These are phyloP conservation scores for Cephalotrichum gorgonifer DNA, from an alignment of 2,329 filamentous ascomycete species.

Conservation along the genomic window DNA sequence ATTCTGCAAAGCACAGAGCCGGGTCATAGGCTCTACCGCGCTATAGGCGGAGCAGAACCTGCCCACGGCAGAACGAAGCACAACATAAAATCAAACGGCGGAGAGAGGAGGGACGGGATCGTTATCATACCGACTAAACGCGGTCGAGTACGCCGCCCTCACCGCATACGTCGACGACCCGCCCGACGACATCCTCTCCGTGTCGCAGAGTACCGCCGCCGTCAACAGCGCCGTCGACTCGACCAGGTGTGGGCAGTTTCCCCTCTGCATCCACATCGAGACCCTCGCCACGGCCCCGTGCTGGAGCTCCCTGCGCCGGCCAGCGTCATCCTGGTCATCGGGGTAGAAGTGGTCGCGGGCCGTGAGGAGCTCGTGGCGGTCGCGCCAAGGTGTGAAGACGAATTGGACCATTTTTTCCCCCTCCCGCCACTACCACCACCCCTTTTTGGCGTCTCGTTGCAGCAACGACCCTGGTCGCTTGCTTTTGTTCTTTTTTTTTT, in stretches of 20 bases:
- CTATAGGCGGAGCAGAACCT: too few relatives aligned
- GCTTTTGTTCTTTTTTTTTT: neutral
- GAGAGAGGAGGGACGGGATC: slow-evolving; percentile 4
- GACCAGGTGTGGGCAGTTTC: slow-evolving; percentile 66
- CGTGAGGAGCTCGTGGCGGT: slow-evolving; percentile 51
- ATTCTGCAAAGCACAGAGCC: neutral
- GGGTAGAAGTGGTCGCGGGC: slow-evolving; percentile 56
- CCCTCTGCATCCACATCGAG: slow-evolving; percentile 61
- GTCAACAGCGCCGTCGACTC: slow-evolving; percentile 68
- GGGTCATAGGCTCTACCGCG: too few relatives aligned
- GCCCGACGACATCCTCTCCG: slow-evolving; percentile 16
- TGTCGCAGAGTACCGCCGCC: slow-evolving; percentile 58
- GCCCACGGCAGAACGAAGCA: too few relatives aligned
- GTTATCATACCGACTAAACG: slow-evolving; percentile 55
- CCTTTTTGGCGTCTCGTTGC: neutral
- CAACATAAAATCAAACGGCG: neutral
- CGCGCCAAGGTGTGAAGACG: slow-evolving; percentile 64
- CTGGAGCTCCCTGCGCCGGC: slow-evolving; percentile 18
- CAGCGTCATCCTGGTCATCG: slow-evolving; percentile 1
- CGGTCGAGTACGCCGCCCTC: slow-evolving; percentile 60
- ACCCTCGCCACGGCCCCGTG: slow-evolving; percentile 45
- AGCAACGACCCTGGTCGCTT: too few relatives aligned
- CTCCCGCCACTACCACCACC: neutral
- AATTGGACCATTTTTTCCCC: slow-evolving; percentile 51
- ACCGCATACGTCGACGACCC: slow-evolving; percentile 48